Base-by-base conservation (phyloP, 352 stramenopile genomes). In the Phytopythium mirpurense region DNA sequence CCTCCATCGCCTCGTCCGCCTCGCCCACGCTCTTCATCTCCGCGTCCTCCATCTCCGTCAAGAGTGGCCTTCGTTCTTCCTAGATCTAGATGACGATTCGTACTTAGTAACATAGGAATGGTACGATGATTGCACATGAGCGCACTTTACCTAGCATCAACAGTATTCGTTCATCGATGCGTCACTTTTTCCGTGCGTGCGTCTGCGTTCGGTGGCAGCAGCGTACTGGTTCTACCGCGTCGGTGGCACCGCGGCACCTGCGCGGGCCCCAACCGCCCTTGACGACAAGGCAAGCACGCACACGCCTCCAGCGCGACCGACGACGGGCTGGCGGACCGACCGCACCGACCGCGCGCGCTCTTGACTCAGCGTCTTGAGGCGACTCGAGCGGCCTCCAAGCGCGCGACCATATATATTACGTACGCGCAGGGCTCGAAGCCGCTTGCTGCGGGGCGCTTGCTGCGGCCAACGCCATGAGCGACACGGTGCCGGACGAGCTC, bases 401-500 rank as follows among this genome's bases (percentile, higher is more conserved):
- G 9, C 29, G 29, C 29, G 29, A 10, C 5, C n/a, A n/a, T 10
- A 9, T 32, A 32, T 32, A 32, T 5, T 32, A 32, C 29, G 29
- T 9, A 32, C 29, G 9, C 5, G 9, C 29, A 32, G 29, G 29
- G n/a, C n/a, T n/a, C n/a, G n/a, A n/a, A n/a, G n/a, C n/a, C n/a
- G 29, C 29, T 16, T 31, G 19, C 21, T 16, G 11, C 35, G 35
- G 15, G 35, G n/a, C 18, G 47, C 23, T 32, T 26, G 15, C 11
- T 18, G 11, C 7, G 18, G 21, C 21, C n/a, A 37, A 15, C 19
- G 50, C 35, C 42, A 82, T 81, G 65, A 67, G 62, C 49, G 72
- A 88, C 51, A 70, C 73, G 37, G 58, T 90, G 56, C 80, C 73
- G 24, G 79, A 90, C 56, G 79, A 87, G 51, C 65, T 84, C 47